phyloP scores from a whole-genome alignment of 139 green algal genomes.

The Pleodorina starrii region DNA sequence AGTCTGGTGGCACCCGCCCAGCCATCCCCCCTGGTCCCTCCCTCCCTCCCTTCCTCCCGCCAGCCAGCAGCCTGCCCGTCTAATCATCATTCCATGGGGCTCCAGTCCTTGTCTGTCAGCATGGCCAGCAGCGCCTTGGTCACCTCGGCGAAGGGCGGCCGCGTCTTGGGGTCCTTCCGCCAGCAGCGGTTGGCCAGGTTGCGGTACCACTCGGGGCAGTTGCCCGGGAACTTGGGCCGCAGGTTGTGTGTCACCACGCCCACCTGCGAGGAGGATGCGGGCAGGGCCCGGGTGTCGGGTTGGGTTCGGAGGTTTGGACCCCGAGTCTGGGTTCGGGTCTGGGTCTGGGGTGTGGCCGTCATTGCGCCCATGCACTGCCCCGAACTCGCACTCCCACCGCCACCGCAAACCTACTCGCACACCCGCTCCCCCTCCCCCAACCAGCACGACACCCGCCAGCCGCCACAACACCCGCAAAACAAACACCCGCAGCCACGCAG shows the following conservation, averaged over 20 bases:
- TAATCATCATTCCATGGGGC: neutral
- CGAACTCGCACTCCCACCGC: too few relatives aligned
- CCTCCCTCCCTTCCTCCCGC: neutral
- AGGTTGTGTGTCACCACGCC: slow-evolving; percentile 69
- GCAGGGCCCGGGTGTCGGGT: neutral
- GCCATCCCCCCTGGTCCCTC: neutral
- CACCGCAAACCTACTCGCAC: too few relatives aligned
- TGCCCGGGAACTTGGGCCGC: slow-evolving; percentile 66
- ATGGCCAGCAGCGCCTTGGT: slow-evolving; percentile 34
- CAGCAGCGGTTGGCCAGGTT: slow-evolving; percentile 69
- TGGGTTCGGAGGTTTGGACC: too few relatives aligned
- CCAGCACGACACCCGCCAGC: too few relatives aligned
- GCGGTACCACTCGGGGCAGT: slow-evolving; percentile 63
- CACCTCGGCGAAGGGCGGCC: slow-evolving; percentile 59
- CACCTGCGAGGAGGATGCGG: neutral
- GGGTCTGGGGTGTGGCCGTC: too few relatives aligned
- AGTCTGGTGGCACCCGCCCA: neutral
- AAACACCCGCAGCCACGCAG: too few relatives aligned
- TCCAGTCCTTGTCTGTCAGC: slow-evolving; percentile 51
- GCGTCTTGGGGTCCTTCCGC: slow-evolving; percentile 59
- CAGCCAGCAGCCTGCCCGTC: neutral
- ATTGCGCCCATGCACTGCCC: too few relatives aligned
- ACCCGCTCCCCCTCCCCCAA: too few relatives aligned
- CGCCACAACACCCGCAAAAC: too few relatives aligned
- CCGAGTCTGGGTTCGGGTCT: too few relatives aligned